Base-by-base conservation (phyloP, 2,329 filamentous ascomycete species). In the Polytolypa hystricis region DNA sequence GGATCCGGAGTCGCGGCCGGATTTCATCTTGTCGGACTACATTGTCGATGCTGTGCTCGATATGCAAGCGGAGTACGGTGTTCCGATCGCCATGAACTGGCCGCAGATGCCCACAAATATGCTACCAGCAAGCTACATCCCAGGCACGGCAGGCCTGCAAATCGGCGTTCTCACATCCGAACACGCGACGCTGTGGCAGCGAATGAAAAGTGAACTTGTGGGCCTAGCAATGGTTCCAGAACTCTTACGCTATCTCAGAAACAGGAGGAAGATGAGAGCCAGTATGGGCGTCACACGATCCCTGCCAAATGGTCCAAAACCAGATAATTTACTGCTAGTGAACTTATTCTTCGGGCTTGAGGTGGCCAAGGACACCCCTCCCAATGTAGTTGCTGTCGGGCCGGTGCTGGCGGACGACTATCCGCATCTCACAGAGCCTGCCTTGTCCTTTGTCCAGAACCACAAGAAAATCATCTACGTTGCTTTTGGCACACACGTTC, bases 291-390 rank as follows among this genome's bases (percentile, higher is more conserved):
- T 66, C 4, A 36, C 45, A 5, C 53, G 59, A 14, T 37, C 45
- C 2, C 47, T 57, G 4, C 54, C 52, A 0, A 38, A 45, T 0
- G 38, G 47, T 0, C 39, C 48, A 3, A 65, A 65, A 32, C 64
- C 65, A 0, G 51, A 64, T 37, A 57, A 65, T 30, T 55, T 68
- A 3, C 43, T 62, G 2, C 48, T 67, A 4, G 56, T 67, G 16
- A 67, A 67, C 35, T 64, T 61, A 0, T 67, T 67, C 41, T 63
- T 57, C 38, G 64, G 63, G 0, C 48, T 67, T 5, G 65, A 69
- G 34, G 49, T 55, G 1, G 57, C 64, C 0, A 58, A 57, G 15
- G 62, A 67, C 37, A 39, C 67, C 2, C 64, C 64, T 1, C 64
- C 64, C 1, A 46, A 59, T 1, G 53, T 58, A 16, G 49, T 52